Percentiles rank a stretch among this genome's conserved stretches.
Evolutionary conservation across 306 rosid genomes (phyloP).

Genomic region (Elaeagnus macrophylla): DNA sequence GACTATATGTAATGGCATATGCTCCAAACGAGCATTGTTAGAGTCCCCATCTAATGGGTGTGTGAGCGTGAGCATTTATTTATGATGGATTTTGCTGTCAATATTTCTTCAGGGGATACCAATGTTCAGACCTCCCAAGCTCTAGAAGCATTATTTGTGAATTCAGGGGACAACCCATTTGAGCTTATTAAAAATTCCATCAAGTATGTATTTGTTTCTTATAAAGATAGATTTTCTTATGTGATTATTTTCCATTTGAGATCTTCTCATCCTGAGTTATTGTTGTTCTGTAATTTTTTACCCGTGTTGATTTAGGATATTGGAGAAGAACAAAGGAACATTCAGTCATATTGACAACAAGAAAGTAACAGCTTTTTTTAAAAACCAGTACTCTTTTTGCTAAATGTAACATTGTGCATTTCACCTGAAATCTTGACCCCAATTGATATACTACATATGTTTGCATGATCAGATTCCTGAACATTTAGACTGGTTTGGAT

Average conservation of each 20-base stretch:
- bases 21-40: too few species aligned
- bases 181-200: conserved; percentile 48
- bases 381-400: background rate
- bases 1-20: too few species aligned
- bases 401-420: background rate
- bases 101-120: conserved; percentile 45
- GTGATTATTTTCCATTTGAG: background rate
- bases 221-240: background rate
- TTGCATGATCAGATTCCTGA: conserved; percentile 23
- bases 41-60: too few species aligned
- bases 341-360: conserved; percentile 49
- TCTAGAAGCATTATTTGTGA: conserved; percentile 49
- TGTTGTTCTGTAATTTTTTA: background rate
- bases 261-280: too few species aligned
- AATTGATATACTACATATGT: background rate
- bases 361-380: conserved; percentile 19
- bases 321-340: conserved; percentile 54
- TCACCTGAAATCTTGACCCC: background rate
- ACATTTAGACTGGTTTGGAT: conserved; percentile 69
- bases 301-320: conserved; percentile 30
- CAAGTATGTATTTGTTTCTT: conserved; percentile 29
- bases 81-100: background rate
- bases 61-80: background rate
- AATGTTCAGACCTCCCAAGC: conserved; percentile 42
- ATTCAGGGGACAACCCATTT: conserved; percentile 64